phyloP scores from a whole-genome alignment of 2,329 filamentous ascomycete genomes.

The Bertia moriformis region DNA sequence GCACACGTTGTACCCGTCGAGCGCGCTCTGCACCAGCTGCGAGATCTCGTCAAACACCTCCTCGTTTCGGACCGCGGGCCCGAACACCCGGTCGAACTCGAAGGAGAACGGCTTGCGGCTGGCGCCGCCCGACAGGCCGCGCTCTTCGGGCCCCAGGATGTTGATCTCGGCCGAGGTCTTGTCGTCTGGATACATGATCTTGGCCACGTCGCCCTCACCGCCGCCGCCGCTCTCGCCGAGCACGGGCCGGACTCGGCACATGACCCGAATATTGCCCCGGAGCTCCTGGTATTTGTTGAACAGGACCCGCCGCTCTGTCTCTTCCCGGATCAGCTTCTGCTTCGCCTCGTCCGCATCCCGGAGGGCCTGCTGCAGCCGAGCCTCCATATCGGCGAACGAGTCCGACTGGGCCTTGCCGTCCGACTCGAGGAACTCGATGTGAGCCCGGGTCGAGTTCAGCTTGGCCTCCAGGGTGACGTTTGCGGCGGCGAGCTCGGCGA shows the following conservation, averaged over 20 bases:
- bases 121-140: slow-evolving; percentile 60
- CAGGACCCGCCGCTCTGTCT: slow-evolving; percentile 75
- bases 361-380: slow-evolving; percentile 65
- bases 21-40: slow-evolving; percentile 85
- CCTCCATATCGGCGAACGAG: slow-evolving; percentile 69
- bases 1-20: slow-evolving; percentile 96
- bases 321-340: slow-evolving; percentile 77
- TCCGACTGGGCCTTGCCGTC: slow-evolving; percentile 80
- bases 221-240: slow-evolving; percentile 40
- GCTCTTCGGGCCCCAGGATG: slow-evolving; percentile 70
- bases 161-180: slow-evolving; percentile 80
- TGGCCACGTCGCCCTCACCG: slow-evolving; percentile 53
- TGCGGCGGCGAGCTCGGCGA: slow-evolving; percentile 44
- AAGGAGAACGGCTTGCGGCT: slow-evolving; percentile 72
- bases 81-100: slow-evolving; percentile 85
- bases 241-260: slow-evolving; percentile 81
- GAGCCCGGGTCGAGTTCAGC: slow-evolving; percentile 61
- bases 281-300: slow-evolving; percentile 98
- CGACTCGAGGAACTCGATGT: slow-evolving; percentile 79
- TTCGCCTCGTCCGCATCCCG: slow-evolving; percentile 54
- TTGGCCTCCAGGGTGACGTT: slow-evolving; percentile 59
- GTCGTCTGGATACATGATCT: slow-evolving; percentile 68
- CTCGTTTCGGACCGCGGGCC: slow-evolving; percentile 60
- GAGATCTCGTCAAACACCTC: slow-evolving; percentile 94
- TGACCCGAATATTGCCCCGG: slow-evolving; percentile 95